Base-by-base conservation (phyloP, 257 asterid genomes). In the Verbena officinalis region DNA sequence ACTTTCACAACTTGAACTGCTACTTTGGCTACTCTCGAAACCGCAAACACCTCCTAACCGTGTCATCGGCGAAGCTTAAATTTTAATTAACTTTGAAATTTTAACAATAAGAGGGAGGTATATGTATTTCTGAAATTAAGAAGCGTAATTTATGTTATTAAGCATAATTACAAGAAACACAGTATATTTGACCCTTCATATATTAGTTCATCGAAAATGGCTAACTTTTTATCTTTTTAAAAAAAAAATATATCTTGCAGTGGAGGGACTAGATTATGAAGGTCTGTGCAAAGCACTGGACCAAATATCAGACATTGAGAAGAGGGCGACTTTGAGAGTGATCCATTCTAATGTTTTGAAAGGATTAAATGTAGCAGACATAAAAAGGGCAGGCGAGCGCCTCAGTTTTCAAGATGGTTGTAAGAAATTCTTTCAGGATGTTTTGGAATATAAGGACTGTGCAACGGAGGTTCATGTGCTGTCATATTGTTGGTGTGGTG, bases 341-440 rank as follows among this genome's bases (percentile, higher is more conserved):
- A 62, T 80, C 40, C 59, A 65, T 52, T 82, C 85, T 64, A 75
- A 82, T 67, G 80, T 78, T 42, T 63, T 83, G 71, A 76, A 70
- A 78, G 93, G 87, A 69, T 59, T 85, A 59, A 72, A 78, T 53
- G 68, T 71, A 48, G 60, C 67, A 11, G 93, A 80, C 59, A 73
- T 85, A 56, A 80, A 17, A 48, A 72, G 80, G 75, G 93, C 84
- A 8, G 84, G 93, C 9, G 87, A 80, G 66, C 82, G 22, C 42
- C 78, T 85, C n/a, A 23, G 59, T n/a, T 78, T 83, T 71, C 93
- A 85, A 68, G 84, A 83, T 10, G 93, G 93, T 21, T 83, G 89
- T 56, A 85, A 70, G 58, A 63, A 65, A 23, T 71, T 74, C 67
- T 70, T 85, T 59, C 75, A 70, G 54, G 84, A 73, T 55, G 62